Base-by-base conservation (phyloP, 2,329 filamentous ascomycete species). In the Claviceps fusiformis region DNA sequence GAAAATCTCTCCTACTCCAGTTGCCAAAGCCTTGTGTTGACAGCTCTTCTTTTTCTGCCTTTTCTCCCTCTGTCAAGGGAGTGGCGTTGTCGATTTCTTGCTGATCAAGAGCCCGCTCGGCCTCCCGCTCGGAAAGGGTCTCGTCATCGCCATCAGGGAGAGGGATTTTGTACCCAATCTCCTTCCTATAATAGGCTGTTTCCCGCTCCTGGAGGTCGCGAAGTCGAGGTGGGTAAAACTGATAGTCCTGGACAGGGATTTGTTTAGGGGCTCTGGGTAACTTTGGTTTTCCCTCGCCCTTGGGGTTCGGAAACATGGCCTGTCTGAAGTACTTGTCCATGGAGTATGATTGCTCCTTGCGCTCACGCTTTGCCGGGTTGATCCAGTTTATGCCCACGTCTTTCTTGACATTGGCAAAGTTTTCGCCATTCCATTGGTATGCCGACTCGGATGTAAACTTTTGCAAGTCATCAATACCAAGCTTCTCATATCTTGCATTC, bases 321-420 rank as follows among this genome's bases (percentile, higher is more conserved):
- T 95, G 85, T 61, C 92, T 86, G 73, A 97, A 98, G 73, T 98
- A 98, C 70, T 96, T 95, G 69, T 98, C 95, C 75, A 98, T 95
- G 0, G 92, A 96, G 68, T 98, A 98, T 5, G 89, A 90, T 67
- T 96, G 90, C 66, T 97, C 92, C 70, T 97, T 98, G 64, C 93
- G 88, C 73, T 98, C 95, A 70, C 93, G 91, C 77, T 98, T 98
- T 17, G 92, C 85, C 2, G 93, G 95, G 64, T 98, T 95, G 73
- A 98, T 98, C 95, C 95, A 98, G 65, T 78, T 91, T 60, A 96
- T 80, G 51, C 89, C 89, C 59, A 96, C 89, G 52, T 95, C 89
- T 70, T 95, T 95, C 73, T 95, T 95, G 66, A 85, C 82, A 56
- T 87, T 88, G 54, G 90, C 88, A 68, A 98, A 98, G 64, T 92